Conservation (phyloP, 192 early-diverging fungal genomes). For the Backusella westeae region DNA sequence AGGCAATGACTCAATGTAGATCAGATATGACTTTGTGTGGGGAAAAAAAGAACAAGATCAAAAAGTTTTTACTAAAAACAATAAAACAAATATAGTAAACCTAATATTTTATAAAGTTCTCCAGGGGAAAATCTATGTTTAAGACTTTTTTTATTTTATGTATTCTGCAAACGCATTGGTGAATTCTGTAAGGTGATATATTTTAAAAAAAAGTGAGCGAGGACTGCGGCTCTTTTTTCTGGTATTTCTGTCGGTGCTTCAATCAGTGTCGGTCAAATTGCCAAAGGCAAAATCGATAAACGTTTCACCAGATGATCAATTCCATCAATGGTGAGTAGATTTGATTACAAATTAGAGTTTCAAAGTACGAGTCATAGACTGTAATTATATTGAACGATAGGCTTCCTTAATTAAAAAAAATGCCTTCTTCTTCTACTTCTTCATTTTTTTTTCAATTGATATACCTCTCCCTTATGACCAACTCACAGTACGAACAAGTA, state of each 20-base stretch:
- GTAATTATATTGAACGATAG: not conserved
- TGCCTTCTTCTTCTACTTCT: not conserved
- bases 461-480: not conserved
- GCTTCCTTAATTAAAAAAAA: not conserved
- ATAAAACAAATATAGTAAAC: not conserved
- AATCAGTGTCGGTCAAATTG: not conserved
- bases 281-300: not conserved
- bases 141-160: not conserved
- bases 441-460: not conserved
- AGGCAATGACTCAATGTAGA: not conserved
- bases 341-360: constrained; percentile 3
- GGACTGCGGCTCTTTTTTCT: not conserved
- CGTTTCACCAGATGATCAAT: constrained; percentile 2
- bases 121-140: not conserved
- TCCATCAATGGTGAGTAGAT: not conserved
- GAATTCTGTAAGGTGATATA: not conserved
- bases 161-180: not conserved
- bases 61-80: not conserved
- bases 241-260: not conserved
- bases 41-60: not conserved
- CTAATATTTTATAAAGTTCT: not conserved
- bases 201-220: not conserved
- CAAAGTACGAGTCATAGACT: not conserved
- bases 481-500: not conserved
- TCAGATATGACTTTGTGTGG: not conserved